Conservation (phyloP, 352 stramenopile species). For the Pythium brachiatum region DNA sequence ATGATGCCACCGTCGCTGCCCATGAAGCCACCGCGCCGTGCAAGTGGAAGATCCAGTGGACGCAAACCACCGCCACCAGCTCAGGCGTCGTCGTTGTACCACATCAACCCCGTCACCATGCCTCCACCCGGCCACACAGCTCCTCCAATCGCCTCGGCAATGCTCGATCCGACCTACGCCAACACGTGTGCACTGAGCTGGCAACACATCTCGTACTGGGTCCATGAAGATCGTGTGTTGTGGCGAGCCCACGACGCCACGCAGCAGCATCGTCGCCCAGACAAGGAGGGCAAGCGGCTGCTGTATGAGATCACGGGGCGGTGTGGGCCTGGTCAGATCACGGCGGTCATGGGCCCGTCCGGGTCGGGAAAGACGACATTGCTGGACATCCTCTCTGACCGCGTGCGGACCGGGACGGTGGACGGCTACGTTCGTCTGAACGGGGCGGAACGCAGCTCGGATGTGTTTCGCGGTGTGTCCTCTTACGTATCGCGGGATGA, state of each 20-base stretch:
- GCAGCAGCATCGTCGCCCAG: constrained; percentile 7
- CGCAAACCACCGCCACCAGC: background rate
- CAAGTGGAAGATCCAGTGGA: background rate
- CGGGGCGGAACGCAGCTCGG: constrained; percentile 33
- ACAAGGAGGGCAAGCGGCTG: constrained; percentile 22
- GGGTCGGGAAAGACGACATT: constrained; percentile 45
- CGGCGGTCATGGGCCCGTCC: constrained; percentile 38
- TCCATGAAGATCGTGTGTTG: constrained; percentile 22
- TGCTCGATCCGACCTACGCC: constrained; percentile 21
- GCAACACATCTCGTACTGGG: constrained; percentile 31
- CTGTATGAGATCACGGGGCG: constrained; percentile 34
- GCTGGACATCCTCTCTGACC: constrained; percentile 58
- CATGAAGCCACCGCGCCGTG: background rate
- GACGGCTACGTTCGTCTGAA: constrained; percentile 56
- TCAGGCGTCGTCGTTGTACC: background rate
- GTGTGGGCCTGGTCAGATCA: constrained; percentile 33
- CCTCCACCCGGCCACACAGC: background rate
- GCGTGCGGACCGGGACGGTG: constrained; percentile 34
- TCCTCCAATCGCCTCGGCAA: constrained; percentile 13
- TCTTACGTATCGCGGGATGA: constrained; percentile 67
- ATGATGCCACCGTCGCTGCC: background rate
- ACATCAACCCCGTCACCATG: constrained; percentile 1
- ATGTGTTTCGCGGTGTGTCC: constrained; percentile 47
- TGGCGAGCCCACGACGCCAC: constrained; percentile 14
- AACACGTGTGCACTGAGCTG: constrained; percentile 32